Percentiles rank a stretch among this genome's conserved stretches.
Evolutionary conservation across 2,329 filamentous ascomycete genomes (phyloP).

Genomic region (Fonsecaea pedrosoi): DNA sequence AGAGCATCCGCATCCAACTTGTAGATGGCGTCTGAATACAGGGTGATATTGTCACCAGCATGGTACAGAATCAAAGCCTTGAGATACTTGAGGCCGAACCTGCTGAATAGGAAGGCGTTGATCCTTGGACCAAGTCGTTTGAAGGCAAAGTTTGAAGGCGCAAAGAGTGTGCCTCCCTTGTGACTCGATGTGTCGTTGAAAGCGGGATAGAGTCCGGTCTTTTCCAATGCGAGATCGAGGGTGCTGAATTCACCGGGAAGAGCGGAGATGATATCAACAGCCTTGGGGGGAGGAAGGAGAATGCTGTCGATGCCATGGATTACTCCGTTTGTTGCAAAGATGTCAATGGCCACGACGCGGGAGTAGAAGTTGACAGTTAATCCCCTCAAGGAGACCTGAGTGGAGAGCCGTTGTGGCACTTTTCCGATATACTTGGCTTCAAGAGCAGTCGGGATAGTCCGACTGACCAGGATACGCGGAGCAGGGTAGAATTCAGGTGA

Average conservation of each 20-base stretch:
- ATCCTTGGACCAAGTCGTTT: conserved; percentile 71
- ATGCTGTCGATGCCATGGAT: conserved; percentile 78
- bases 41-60: conserved; percentile 72
- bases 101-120: conserved; percentile 86
- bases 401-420: conserved; percentile 74
- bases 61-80: conserved; percentile 81
- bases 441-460: conserved; percentile 76
- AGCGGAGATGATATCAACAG: conserved; percentile 68
- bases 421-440: conserved; percentile 66
- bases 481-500: conserved; percentile 71
- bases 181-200: conserved; percentile 63
- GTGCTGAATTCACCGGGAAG: conserved; percentile 78
- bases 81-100: conserved; percentile 75
- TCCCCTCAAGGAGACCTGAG: conserved; percentile 68
- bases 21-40: conserved; percentile 87
- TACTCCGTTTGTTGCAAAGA: conserved; percentile 67
- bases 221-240: conserved; percentile 73
- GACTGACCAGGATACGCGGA: conserved; percentile 67
- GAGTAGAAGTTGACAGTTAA: conserved; percentile 78
- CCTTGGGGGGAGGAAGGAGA: conserved; percentile 75
- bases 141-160: conserved; percentile 83
- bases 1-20: conserved; percentile 47
- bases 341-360: conserved; percentile 71
- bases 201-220: conserved; percentile 72
- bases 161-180: conserved; percentile 77